phyloP scores from a whole-genome alignment of 2,329 filamentous ascomycete species.

The Parastagonospora nodorum region DNA sequence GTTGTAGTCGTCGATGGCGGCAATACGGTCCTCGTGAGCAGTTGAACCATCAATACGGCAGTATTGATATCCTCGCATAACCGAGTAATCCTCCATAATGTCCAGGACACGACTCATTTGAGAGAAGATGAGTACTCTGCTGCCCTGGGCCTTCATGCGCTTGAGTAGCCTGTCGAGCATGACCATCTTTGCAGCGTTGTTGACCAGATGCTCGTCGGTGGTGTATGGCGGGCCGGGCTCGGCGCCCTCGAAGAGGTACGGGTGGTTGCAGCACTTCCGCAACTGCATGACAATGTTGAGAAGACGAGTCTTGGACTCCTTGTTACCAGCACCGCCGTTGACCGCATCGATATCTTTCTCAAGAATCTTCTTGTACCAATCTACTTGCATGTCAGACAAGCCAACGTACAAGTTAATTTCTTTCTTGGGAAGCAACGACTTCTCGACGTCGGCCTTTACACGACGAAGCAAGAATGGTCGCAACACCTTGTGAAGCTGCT shows the following conservation, averaged over 20 bases:
- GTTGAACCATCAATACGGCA: slow-evolving; percentile 97
- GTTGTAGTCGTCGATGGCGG: slow-evolving; percentile 98
- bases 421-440: slow-evolving; percentile 95
- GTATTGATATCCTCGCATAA: slow-evolving; percentile 93
- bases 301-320: slow-evolving; percentile 94
- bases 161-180: slow-evolving; percentile 90
- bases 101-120: slow-evolving; percentile 98
- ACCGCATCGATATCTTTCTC: slow-evolving; percentile 99
- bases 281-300: slow-evolving; percentile 99
- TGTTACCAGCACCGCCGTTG: slow-evolving; percentile 93
- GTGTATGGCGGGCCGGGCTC: slow-evolving; percentile 98
- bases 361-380: slow-evolving; percentile 98
- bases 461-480: slow-evolving; percentile 92
- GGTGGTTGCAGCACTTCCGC: slow-evolving; percentile 98
- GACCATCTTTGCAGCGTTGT: slow-evolving; percentile 96
- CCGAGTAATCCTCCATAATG: slow-evolving; percentile 97
- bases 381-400: slow-evolving; percentile 99
- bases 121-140: slow-evolving; percentile 96
- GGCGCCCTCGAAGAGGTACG: slow-evolving; percentile 95
- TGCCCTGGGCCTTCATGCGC: slow-evolving; percentile 83
- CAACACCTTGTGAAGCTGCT: slow-evolving; percentile 91
- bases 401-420: slow-evolving; percentile 96
- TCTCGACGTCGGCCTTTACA: slow-evolving; percentile 97
- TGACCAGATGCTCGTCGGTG: slow-evolving; percentile 92
- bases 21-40: slow-evolving; percentile 95